Evolutionary conservation across 2,329 filamentous ascomycete species (phyloP), one percentile per base, ranked within the genome.

Genomic region (Tolypocladium inflatum): DNA sequence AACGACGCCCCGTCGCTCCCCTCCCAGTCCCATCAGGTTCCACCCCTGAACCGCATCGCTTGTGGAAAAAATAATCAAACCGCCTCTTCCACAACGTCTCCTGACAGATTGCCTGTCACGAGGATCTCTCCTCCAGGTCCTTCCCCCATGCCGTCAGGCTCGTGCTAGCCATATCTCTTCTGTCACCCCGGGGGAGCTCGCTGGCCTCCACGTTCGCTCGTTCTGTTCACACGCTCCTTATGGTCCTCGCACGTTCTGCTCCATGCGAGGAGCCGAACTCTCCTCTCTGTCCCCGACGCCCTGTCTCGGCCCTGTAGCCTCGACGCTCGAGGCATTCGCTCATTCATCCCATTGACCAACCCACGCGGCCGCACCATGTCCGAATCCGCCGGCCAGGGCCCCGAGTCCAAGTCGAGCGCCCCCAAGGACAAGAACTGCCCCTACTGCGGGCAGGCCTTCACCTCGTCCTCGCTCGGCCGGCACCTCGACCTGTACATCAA

Each of bases 401-500:
- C 74, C 61, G 76, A 78, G 55, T 67, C 70, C 55, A 74, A 73
- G 63, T 48, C 56, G 50, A 61, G 67, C 61, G 80, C 88, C 19
- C 73, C 81, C 59, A 97, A 97, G 74, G 92, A 97, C 76, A 91
- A 90, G 69, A 86, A 80, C 63, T 97, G 93, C 71, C 89, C 87
- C 41, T 97, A 90, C 76, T 97, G 93, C 72, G 81, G 85, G 53
- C 91, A 96, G 72, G 81, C 88, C 8, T 97, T 97, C 70, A 97
- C 93, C 19, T 97, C 92, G 1, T 96, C 91, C 19, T 96, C 91
- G 2, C 84, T 97, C 56, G 93, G 93, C 55, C 88, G 93, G 52
- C 93, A 97, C 74, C 86, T 97, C 64, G 93, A 97, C 71, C 83
- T 96, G 43, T 97, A 95, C 72, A 92, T 97, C 67, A 92, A 91